A percentile compares a stretch with the other conserved stretches of the same genome.
phyloP scores from a whole-genome alignment of 2,329 filamentous ascomycete genomes.

The Trichoderma guizhouense region DNA sequence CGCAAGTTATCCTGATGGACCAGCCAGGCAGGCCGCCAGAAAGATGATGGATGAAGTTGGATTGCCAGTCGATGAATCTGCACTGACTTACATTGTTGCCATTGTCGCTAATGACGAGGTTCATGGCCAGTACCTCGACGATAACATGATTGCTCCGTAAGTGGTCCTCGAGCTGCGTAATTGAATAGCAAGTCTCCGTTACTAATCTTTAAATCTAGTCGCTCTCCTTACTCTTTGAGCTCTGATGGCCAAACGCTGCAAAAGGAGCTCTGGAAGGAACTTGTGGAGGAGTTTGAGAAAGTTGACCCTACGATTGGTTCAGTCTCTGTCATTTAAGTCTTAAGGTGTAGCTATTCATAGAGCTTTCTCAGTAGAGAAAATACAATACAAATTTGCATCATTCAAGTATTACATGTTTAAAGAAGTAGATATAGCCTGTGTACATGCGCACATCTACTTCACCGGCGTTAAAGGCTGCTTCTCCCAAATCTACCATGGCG shows the following conservation, averaged over 20 bases:
- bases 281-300: background rate
- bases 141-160: slow-evolving; percentile 1
- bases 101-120: background rate
- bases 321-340: background rate
- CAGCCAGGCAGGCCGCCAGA: background rate
- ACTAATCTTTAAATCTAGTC: background rate
- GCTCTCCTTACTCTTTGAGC: background rate
- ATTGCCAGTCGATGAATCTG: background rate
- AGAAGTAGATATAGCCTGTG: background rate
- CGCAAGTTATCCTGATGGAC: background rate
- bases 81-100: background rate
- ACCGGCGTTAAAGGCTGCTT: background rate
- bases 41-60: background rate
- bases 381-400: no score
- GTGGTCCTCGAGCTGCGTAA: background rate
- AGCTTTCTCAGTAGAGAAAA: no score
- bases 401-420: no score
- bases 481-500: background rate
- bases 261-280: background rate
- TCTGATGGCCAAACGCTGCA: background rate
- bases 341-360: background rate
- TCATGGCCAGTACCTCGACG: background rate
- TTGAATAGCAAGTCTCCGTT: background rate
- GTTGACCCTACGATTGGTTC: background rate
- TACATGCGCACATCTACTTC: background rate